A percentile compares a stretch with the other conserved stretches of the same genome.
phyloP scores from a whole-genome alignment of 805 yeast species.

The Priceomyces castillae region DNA sequence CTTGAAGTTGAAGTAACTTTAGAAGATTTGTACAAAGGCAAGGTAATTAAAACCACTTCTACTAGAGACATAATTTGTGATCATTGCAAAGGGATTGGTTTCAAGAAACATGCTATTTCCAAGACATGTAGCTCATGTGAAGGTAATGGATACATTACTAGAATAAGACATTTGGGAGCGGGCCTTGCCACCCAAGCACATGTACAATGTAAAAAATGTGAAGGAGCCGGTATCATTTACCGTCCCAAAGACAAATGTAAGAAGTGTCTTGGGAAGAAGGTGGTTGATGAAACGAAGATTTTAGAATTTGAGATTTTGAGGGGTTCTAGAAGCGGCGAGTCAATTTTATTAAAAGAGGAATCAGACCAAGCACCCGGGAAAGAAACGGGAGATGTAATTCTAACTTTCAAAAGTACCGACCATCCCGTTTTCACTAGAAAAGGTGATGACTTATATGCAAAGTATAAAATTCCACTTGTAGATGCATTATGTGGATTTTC shows the following conservation, averaged over 20 bases:
- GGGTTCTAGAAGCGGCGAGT: slow-evolving; percentile 66
- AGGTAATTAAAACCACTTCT: slow-evolving; percentile 68
- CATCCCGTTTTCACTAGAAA: slow-evolving; percentile 53
- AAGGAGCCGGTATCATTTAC: slow-evolving; percentile 63
- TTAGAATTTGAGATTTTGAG: slow-evolving; percentile 73
- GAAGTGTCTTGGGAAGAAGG: slow-evolving; percentile 65
- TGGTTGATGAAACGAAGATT: slow-evolving; percentile 62
- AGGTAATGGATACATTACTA: slow-evolving; percentile 65
- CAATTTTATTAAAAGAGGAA: slow-evolving; percentile 59
- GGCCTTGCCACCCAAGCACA: slow-evolving; percentile 68
- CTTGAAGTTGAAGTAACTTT: slow-evolving; percentile 62
- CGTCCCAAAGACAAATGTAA: slow-evolving; percentile 73
- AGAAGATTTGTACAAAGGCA: slow-evolving; percentile 78
- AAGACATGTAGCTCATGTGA: slow-evolving; percentile 64
- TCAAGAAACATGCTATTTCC: slow-evolving; percentile 54
- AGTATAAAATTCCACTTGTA: slow-evolving; percentile 58
- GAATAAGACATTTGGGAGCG: slow-evolving; percentile 64
- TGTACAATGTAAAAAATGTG: slow-evolving; percentile 64
- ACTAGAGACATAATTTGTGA: slow-evolving; percentile 72
- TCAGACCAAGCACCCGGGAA: slow-evolving; percentile 78
- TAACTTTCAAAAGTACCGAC: slow-evolving; percentile 52
- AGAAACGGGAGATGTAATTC: slow-evolving; percentile 72
- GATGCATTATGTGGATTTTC: slow-evolving; percentile 87
- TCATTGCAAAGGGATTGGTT: slow-evolving; percentile 75
- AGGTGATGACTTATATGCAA: slow-evolving; percentile 63